Evolutionary conservation across 2,329 filamentous ascomycete species (phyloP).

Genomic region (Sporothrix mexicana): DNA sequence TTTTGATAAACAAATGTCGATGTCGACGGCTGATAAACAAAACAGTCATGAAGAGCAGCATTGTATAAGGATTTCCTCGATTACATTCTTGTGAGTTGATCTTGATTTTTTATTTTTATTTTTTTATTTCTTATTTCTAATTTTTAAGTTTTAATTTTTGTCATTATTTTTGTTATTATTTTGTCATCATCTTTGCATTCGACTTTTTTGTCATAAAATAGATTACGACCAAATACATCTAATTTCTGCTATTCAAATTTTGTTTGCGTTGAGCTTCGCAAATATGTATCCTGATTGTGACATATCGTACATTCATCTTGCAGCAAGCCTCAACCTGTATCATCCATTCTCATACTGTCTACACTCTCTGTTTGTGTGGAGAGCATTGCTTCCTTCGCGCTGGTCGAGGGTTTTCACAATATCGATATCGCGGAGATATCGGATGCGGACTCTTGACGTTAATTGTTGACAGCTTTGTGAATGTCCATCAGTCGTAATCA

Average conservation of each 20-base stretch:
- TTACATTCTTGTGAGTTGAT: no score
- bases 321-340: background rate
- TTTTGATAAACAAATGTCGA: no score
- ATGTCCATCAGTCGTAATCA: background rate
- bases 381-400: slow-evolving; percentile 11
- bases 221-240: no score
- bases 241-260: no score
- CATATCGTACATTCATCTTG: no score
- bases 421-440: background rate
- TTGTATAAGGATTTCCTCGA: no score
- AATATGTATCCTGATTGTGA: no score
- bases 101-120: background rate
- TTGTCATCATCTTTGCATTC: no score
- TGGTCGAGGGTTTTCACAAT: background rate
- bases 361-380: background rate
- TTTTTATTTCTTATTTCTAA: background rate
- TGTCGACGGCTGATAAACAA: background rate
- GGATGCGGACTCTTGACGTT: no score
- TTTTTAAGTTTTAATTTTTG: background rate
- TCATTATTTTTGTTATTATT: background rate
- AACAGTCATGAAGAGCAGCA: background rate
- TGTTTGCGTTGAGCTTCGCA: background rate
- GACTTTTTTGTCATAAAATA: no score
- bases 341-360: background rate
- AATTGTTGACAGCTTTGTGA: background rate